phyloP scores from a whole-genome alignment of 495 filamentous ascomycete species.

The Podospora fimiseda region DNA sequence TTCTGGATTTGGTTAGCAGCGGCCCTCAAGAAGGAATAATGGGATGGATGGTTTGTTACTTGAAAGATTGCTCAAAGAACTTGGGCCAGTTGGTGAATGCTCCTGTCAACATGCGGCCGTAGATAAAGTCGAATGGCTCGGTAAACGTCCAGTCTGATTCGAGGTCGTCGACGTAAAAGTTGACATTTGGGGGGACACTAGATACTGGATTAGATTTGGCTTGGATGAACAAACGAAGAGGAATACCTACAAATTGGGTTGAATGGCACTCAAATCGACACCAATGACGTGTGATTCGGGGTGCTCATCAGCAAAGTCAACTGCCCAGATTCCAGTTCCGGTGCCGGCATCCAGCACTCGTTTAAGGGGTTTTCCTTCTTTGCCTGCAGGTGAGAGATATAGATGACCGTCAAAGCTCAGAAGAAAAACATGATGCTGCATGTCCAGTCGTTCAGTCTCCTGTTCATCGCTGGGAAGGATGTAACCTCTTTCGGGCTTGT shows the following conservation, averaged over 20 bases:
- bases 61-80: constrained; percentile 29
- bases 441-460: constrained; percentile 9
- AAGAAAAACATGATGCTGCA: constrained; percentile 44
- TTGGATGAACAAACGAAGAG: neutral
- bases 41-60: neutral
- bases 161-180: constrained; percentile 44
- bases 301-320: constrained; percentile 33
- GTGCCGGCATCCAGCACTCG: constrained; percentile 44
- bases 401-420: constrained; percentile 39
- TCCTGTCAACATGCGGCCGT: constrained; percentile 37
- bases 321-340: constrained; percentile 45
- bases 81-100: constrained; percentile 40
- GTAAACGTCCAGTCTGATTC: constrained; percentile 41
- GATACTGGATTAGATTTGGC: neutral
- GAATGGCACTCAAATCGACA: constrained; percentile 41
- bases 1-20: neutral
- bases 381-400: constrained; percentile 24
- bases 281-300: constrained; percentile 19
- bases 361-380: constrained; percentile 23
- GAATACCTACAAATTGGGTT: constrained; percentile 31
- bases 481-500: constrained; percentile 29
- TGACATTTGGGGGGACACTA: constrained; percentile 40
- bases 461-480: neutral
- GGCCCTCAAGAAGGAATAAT: neutral
- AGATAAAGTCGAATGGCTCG: constrained; percentile 44